Conservation (phyloP, 148 eudicot species). For the Rhododendron vialii region DNA sequence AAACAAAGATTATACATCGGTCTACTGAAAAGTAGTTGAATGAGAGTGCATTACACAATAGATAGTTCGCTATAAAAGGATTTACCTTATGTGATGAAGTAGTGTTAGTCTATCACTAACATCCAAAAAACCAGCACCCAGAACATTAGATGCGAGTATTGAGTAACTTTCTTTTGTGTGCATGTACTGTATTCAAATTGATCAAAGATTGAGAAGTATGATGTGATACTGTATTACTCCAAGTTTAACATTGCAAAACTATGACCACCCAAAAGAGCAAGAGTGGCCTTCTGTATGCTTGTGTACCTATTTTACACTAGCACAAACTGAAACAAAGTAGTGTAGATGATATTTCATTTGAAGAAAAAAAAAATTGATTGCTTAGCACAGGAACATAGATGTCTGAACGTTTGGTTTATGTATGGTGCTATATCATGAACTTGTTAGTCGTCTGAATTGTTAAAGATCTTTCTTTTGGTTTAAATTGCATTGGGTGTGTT, state of each 20-base stretch:
- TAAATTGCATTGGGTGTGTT: not conserved
- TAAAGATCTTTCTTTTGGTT: not conserved
- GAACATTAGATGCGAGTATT: not conserved
- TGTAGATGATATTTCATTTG: not conserved
- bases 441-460: not conserved
- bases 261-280: not conserved
- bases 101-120: not conserved
- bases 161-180: not conserved
- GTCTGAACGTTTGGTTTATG: not conserved
- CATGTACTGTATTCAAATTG: not conserved
- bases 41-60: not conserved
- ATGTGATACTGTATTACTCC: not conserved
- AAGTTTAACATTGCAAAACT: not conserved
- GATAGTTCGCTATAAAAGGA: not conserved
- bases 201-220: not conserved
- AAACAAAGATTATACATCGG: not conserved
- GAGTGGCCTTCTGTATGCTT: not conserved
- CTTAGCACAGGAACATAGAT: not conserved
- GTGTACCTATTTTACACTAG: not conserved
- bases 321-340: not conserved
- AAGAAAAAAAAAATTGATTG: not conserved
- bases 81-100: not conserved
- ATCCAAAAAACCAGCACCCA: not conserved
- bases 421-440: not conserved
- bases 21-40: not conserved